Evolutionary conservation across 108 stramenopile species (phyloP).

Genomic region (Conticribra guillardii): DNA sequence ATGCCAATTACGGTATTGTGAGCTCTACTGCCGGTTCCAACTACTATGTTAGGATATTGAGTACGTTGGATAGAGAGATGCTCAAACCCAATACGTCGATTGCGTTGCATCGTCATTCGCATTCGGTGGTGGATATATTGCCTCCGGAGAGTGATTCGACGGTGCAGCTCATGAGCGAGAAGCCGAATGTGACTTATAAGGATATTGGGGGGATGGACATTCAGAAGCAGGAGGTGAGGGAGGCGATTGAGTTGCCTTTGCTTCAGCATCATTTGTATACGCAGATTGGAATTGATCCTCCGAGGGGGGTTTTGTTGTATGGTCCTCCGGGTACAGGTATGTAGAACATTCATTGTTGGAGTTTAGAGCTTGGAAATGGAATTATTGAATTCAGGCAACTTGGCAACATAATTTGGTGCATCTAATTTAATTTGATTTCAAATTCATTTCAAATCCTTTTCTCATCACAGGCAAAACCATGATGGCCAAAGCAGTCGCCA

Average conservation of each 20-base stretch:
- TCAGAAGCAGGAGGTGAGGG: constrained; percentile 98
- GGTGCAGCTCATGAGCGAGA: constrained; percentile 99
- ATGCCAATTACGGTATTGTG: constrained; percentile 98
- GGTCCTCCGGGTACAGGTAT: constrained; percentile 68
- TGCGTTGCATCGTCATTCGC: constrained; percentile 97
- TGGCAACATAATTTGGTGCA: constrained; percentile 5
- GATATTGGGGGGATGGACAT: constrained; percentile 99
- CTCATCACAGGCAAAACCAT: constrained; percentile 97
- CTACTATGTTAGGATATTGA: constrained; percentile 97
- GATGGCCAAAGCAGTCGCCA: constrained; percentile 99
- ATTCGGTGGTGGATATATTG: constrained; percentile 97
- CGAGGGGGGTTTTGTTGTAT: constrained; percentile 98
- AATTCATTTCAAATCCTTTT: constrained; percentile 16
- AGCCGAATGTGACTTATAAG: constrained; percentile 97
- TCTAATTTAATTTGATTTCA: background rate
- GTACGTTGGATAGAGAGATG: constrained; percentile 96
- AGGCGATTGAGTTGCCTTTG: constrained; percentile 98
- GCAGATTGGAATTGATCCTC: constrained; percentile 99
- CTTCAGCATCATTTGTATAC: constrained; percentile 97
- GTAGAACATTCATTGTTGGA: too few species aligned
- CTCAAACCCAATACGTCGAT: constrained; percentile 98
- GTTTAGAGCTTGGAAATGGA: too few species aligned
- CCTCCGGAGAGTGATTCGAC: constrained; percentile 99
- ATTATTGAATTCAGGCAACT: too few species aligned
- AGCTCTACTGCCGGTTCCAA: constrained; percentile 94